These are phyloP conservation scores for Entamoeba invadens DNA, from an alignment of 208 protist species.

Conservation along the genomic window DNA sequence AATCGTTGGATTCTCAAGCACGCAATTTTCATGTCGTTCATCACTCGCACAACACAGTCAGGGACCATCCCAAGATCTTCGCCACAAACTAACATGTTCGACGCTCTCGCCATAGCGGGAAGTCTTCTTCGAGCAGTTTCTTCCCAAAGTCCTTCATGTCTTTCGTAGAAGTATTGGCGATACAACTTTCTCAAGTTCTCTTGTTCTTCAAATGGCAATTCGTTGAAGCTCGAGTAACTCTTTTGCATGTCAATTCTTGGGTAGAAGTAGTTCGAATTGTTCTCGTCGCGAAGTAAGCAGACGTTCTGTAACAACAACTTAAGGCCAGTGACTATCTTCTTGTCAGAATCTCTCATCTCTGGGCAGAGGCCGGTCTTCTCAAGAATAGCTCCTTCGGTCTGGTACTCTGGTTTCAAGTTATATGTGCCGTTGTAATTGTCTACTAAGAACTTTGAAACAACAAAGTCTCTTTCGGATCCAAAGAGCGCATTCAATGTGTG, in stretches of 20 bases:
- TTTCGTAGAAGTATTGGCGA: slow-evolving; percentile 43
- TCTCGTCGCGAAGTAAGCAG: slow-evolving; percentile 8
- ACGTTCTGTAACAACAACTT: neutral
- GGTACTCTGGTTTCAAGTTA: slow-evolving; percentile 21
- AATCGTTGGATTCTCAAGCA: slow-evolving; percentile 49
- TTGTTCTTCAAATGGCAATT: neutral
- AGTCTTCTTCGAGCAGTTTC: slow-evolving; percentile 11
- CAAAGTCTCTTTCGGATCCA: neutral
- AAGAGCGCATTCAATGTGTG: neutral
- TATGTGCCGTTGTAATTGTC: neutral
- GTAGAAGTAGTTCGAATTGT: slow-evolving; percentile 29
- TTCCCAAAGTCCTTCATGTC: slow-evolving; percentile 25
- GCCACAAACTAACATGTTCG: slow-evolving; percentile 55
- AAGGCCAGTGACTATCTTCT: neutral
- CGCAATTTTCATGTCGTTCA: slow-evolving; percentile 44
- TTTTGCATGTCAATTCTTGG: slow-evolving; percentile 42
- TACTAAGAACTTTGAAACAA: neutral
- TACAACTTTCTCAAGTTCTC: slow-evolving; percentile 22
- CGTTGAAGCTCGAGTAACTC: slow-evolving; percentile 16
- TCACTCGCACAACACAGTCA: slow-evolving; percentile 35
- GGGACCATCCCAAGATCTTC: slow-evolving; percentile 56
- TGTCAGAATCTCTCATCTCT: slow-evolving; percentile 31
- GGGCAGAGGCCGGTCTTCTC: slow-evolving; percentile 9
- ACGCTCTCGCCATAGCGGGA: slow-evolving; percentile 26
- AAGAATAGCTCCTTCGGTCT: neutral